Conservation (phyloP, 2,329 filamentous ascomycete species). For the Rutstroemia sp. region DNA sequence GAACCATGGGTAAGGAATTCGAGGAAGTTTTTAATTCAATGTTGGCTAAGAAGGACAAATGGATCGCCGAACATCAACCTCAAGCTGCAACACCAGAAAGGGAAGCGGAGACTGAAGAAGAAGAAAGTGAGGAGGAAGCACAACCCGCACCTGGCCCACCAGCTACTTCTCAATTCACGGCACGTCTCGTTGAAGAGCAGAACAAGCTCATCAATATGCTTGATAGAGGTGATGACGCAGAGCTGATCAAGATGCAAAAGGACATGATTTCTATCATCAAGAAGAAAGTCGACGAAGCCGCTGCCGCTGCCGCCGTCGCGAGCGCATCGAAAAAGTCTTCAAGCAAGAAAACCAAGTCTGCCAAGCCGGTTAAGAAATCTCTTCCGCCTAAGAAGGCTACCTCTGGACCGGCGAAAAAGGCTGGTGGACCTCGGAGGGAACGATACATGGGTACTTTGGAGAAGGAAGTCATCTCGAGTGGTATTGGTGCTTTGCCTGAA, state of each 20-base stretch:
- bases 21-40: constrained; percentile 68
- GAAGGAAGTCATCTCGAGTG: constrained; percentile 85
- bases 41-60: constrained; percentile 73
- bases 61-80: constrained; percentile 69
- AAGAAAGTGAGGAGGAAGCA: constrained; percentile 44
- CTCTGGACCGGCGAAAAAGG: constrained; percentile 37
- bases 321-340: constrained; percentile 31
- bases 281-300: constrained; percentile 45
- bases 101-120: constrained; percentile 56
- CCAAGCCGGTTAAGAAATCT: constrained; percentile 33
- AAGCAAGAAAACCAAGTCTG: constrained; percentile 46
- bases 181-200: constrained; percentile 47
- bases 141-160: constrained; percentile 29
- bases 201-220: constrained; percentile 49
- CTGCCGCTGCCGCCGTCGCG: constrained; percentile 26
- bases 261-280: constrained; percentile 61
- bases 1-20: constrained; percentile 62
- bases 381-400: constrained; percentile 17
- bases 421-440: constrained; percentile 15
- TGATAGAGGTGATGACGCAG: constrained; percentile 44
- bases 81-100: constrained; percentile 55
- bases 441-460: constrained; percentile 67
- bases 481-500: constrained; percentile 73
- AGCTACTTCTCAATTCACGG: constrained; percentile 30
- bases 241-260: constrained; percentile 23